Evolutionary conservation across 2,329 filamentous ascomycete genomes (phyloP).

Genomic region (Penicillium polonicum): DNA sequence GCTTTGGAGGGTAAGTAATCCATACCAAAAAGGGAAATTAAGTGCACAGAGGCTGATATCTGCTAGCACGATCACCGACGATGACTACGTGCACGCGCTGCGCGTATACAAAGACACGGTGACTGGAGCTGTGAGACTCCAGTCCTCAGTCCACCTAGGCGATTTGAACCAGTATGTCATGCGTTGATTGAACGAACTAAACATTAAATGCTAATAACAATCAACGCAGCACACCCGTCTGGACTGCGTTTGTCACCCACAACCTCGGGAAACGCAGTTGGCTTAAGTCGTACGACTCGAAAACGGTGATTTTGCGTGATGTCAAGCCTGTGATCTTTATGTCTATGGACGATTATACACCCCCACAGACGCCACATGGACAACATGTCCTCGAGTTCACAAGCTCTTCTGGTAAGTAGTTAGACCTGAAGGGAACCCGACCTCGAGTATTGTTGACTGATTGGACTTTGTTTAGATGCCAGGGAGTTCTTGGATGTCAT

Average conservation of each 20-base stretch:
- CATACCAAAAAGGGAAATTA: neutral
- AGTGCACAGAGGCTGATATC: slow-evolving; percentile 14
- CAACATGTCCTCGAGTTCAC: slow-evolving; percentile 44
- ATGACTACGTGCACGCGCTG: slow-evolving; percentile 53
- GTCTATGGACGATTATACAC: slow-evolving; percentile 48
- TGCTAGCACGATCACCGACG: slow-evolving; percentile 53
- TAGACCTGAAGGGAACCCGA: too few species aligned
- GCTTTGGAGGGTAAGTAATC: slow-evolving; percentile 50
- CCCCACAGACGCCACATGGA: slow-evolving; percentile 36
- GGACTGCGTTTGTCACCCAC: slow-evolving; percentile 58
- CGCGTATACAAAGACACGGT: slow-evolving; percentile 54
- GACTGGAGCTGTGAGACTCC: slow-evolving; percentile 55
- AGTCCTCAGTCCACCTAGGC: slow-evolving; percentile 56
- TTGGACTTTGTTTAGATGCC: slow-evolving; percentile 34
- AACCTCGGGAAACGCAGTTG: slow-evolving; percentile 49
- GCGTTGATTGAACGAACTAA: neutral
- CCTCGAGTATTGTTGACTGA: slow-evolving; percentile 8
- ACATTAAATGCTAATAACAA: neutral
- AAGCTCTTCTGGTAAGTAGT: slow-evolving; percentile 30
- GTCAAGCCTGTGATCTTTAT: slow-evolving; percentile 55
- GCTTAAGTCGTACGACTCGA: slow-evolving; percentile 46
- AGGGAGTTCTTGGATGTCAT: slow-evolving; percentile 39
- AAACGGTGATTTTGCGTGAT: slow-evolving; percentile 50
- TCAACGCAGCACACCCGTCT: slow-evolving; percentile 53
- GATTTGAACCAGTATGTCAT: slow-evolving; percentile 48